A percentile compares a stretch with the other conserved stretches of the same genome.
Evolutionary conservation across 331 rosid species (phyloP).

Genomic region (Prunus yedoensis): DNA sequence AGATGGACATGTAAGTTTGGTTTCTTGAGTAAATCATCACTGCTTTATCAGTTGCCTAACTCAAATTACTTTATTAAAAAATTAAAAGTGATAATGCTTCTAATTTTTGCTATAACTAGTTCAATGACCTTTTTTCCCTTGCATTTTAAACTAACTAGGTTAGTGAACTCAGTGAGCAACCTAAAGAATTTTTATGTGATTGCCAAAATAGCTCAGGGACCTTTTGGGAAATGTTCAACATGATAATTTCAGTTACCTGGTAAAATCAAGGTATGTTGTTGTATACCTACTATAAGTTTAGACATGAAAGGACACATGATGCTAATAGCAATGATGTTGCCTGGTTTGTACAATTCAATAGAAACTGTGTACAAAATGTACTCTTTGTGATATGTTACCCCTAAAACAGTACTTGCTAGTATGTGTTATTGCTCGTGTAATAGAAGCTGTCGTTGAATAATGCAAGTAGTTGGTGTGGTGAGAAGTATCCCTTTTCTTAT

Average conservation of each 20-base stretch:
- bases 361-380: background rate
- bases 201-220: background rate
- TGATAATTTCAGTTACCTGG: background rate
- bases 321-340: background rate
- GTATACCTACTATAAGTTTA: too few species aligned
- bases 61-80: background rate
- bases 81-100: background rate
- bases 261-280: background rate
- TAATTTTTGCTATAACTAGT: background rate
- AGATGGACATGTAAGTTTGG: conserved; percentile 47
- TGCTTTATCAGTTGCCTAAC: background rate
- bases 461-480: background rate
- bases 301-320: background rate
- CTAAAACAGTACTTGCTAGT: background rate
- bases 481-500: background rate
- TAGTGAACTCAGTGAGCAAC: background rate
- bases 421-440: background rate
- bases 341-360: background rate
- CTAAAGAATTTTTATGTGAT: background rate
- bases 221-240: background rate
- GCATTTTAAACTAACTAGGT: background rate
- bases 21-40: background rate
- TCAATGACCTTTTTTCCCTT: background rate
- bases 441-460: background rate
- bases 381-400: background rate